Evolutionary conservation across 108 stramenopile genomes (phyloP), one percentile per base, ranked within the genome.

Genomic region (Nannochloropsis salina): DNA sequence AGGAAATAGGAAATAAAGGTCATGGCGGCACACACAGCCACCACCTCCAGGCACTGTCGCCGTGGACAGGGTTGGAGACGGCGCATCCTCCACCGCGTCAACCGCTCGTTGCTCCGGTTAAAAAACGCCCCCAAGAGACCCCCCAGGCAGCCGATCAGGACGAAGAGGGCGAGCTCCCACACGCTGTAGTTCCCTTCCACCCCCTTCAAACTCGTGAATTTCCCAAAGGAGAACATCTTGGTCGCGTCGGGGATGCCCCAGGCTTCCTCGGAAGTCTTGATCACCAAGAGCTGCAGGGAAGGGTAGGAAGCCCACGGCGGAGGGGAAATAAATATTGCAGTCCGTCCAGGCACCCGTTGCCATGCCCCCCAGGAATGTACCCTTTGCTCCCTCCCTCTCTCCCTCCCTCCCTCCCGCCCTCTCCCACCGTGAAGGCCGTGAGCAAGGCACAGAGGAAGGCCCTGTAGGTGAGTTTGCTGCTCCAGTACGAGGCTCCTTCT

Each of bases 401-500:
- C 61, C 61, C 61, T 74, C 61, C 61, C 3, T 74, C 61, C 61
- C 2, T 74, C 61, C 61, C 61, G 61, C 3, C 5, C 1, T 74
- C n/a, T n/a, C 61, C n/a, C 61, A 74, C 61, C 40, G 88, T 87
- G 61, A 91, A 90, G 20, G 88, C 92, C 11, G 97, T 97, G 81
- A 96, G 93, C 97, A 98, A 97, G 88, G 96, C 96, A 92, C 96
- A 97, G 89, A 97, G 97, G 86, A 98, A 95, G 42, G 93, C 95
- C 80, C 97, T 89, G 96, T 96, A 98, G 40, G 97, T 98, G 4
- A 98, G 92, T 86, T 88, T 88, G 9, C 93, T 92, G 42, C 84
- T 84, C 96, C 96, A 98, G 88, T 92, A 96, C 9, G 92, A 93
- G 5, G 97, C 96, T 47, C 96, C 97, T 86, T 96, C 95, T 86